Percentiles rank a stretch among this genome's conserved stretches.
phyloP scores from a whole-genome alignment of 2,329 filamentous ascomycete genomes.

The Emmonsiellopsis sp. region DNA sequence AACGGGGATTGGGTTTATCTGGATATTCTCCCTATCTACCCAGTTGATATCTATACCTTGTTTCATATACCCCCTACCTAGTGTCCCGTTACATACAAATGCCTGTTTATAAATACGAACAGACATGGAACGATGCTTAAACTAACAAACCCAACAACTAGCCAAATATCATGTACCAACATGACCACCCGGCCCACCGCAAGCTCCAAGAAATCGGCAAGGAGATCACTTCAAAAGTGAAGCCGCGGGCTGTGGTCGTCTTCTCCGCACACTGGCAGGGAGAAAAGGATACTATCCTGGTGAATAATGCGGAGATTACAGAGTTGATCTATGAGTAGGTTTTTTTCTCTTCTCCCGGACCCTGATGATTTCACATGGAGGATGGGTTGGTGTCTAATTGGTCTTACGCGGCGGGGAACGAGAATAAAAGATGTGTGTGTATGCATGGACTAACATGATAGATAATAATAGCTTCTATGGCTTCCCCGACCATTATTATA shows the following conservation, averaged over 20 bases:
- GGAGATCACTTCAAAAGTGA: conserved; percentile 61
- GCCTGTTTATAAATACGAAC: too few relatives aligned
- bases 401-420: neutral
- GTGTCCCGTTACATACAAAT: too few relatives aligned
- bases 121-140: neutral
- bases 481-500: conserved; percentile 60
- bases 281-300: conserved; percentile 43
- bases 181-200: conserved; percentile 55
- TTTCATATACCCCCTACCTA: too few relatives aligned
- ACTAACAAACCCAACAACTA: conserved; percentile 8
- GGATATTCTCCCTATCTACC: too few relatives aligned
- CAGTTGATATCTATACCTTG: too few relatives aligned
- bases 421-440: neutral
- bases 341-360: conserved; percentile 2
- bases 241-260: conserved; percentile 63
- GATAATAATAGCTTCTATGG: conserved; percentile 50
- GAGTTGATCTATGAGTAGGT: conserved; percentile 60
- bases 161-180: conserved; percentile 61
- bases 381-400: neutral
- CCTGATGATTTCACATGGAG: neutral
- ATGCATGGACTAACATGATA: neutral
- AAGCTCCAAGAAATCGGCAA: conserved; percentile 55
- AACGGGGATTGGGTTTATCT: too few relatives aligned
- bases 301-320: conserved; percentile 56
- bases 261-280: conserved; percentile 73